Evolutionary conservation across 352 stramenopile genomes (phyloP).

Genomic region (Blastocystis sp.): DNA sequence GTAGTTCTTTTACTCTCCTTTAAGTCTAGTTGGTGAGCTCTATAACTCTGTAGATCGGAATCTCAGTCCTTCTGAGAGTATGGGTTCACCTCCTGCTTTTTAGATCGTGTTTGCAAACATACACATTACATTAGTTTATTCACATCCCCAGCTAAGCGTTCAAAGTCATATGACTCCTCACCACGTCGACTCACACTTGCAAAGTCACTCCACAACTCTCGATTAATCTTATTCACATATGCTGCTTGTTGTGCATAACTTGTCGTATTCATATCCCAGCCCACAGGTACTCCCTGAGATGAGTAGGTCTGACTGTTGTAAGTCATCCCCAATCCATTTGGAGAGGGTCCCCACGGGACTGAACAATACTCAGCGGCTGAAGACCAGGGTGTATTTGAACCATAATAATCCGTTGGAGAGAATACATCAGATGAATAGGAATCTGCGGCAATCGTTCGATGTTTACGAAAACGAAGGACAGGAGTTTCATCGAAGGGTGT

Average conservation of each 20-base stretch:
- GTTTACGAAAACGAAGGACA: neutral
- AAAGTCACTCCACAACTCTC: neutral
- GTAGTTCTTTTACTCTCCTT: neutral
- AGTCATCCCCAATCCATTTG: too few species aligned
- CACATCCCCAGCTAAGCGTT: neutral
- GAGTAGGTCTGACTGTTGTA: too few species aligned
- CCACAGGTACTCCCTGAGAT: too few species aligned
- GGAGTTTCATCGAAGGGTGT: slow-evolving; percentile 11
- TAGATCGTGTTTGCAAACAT: neutral
- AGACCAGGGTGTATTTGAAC: neutral
- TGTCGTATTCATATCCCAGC: too few species aligned
- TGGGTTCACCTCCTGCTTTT: slow-evolving; percentile 1
- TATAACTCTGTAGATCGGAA: neutral
- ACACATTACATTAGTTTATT: neutral
- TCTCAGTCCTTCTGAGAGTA: slow-evolving; percentile 30
- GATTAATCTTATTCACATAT: neutral
- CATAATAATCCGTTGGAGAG: neutral
- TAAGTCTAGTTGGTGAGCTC: slow-evolving; percentile 4
- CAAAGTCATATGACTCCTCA: neutral
- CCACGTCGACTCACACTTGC: neutral
- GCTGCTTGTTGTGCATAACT: too few species aligned
- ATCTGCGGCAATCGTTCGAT: neutral
- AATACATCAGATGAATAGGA: neutral
- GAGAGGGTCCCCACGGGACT: neutral
- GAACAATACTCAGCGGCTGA: neutral